phyloP scores from a whole-genome alignment of 2,329 filamentous ascomycete species.

The Colletotrichum kahawae region DNA sequence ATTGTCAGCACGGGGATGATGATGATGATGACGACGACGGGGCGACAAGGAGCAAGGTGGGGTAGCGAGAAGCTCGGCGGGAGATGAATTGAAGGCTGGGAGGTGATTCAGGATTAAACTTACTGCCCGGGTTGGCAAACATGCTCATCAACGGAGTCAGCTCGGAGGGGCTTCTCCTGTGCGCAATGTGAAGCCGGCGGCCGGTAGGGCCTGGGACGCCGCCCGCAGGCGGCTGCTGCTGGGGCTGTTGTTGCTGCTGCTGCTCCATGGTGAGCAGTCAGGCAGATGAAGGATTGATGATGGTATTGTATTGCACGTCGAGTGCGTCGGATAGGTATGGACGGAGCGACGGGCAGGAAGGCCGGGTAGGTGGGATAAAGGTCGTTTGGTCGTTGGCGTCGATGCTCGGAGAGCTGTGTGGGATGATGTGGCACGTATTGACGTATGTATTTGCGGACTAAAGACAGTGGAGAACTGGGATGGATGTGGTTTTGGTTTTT shows the following conservation, averaged over 20 bases:
- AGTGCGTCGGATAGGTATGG: slow-evolving; percentile 30
- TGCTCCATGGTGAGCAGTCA: slow-evolving; percentile 63
- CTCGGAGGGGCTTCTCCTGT: slow-evolving; percentile 96
- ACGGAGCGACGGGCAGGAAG: not conserved
- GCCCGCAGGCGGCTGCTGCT: slow-evolving; percentile 55
- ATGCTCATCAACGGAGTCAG: slow-evolving; percentile 97
- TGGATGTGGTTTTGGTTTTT: slow-evolving; percentile 19
- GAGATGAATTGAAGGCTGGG: slow-evolving; percentile 2
- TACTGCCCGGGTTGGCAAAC: slow-evolving; percentile 71
- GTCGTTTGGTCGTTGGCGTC: slow-evolving; percentile 4
- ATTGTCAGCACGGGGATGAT: slow-evolving; percentile 27
- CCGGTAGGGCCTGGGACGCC: slow-evolving; percentile 77
- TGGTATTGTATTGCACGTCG: slow-evolving; percentile 48
- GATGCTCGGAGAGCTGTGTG: slow-evolving; percentile 6
- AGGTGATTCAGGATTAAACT: slow-evolving; percentile 38
- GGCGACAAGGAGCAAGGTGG: not conserved
- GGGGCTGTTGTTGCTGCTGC: slow-evolving; percentile 41
- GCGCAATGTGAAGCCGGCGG: slow-evolving; percentile 94
- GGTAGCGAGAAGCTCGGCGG: not conserved
- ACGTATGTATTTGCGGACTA: slow-evolving; percentile 23
- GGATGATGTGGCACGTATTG: slow-evolving; percentile 23
- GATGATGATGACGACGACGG: not conserved
- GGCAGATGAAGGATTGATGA: slow-evolving; percentile 24
- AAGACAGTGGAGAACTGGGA: slow-evolving; percentile 25
- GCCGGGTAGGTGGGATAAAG: slow-evolving; percentile 22